These are phyloP conservation scores for Pythium chondricola DNA, from an alignment of 352 stramenopile species.

Conservation along the genomic window DNA sequence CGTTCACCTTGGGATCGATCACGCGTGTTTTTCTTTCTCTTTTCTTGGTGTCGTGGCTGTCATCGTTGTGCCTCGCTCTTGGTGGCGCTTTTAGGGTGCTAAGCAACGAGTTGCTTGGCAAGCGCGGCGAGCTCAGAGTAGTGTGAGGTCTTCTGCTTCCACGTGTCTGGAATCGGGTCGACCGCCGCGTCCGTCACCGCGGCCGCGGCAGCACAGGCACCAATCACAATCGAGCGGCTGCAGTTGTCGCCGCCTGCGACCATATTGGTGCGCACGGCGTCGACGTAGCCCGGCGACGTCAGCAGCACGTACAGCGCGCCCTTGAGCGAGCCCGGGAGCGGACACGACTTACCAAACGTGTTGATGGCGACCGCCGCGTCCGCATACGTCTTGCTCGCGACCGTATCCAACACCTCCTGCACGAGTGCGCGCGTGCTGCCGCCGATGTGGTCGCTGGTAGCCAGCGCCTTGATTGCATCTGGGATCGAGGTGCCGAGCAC, in stretches of 20 bases:
- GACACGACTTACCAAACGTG: slow-evolving; percentile 54
- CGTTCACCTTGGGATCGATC: too few relatives aligned
- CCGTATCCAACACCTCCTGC: slow-evolving; percentile 40
- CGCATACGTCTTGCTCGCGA: slow-evolving; percentile 30
- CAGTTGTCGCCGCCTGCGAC: slow-evolving; percentile 63
- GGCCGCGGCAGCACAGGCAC: slow-evolving; percentile 37
- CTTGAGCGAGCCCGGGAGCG: slow-evolving; percentile 47
- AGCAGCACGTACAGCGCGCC: slow-evolving; percentile 55
- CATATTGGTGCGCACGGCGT: slow-evolving; percentile 50
- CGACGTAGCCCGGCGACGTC: slow-evolving; percentile 32
- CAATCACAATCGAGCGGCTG: slow-evolving; percentile 58
- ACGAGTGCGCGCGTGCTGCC: slow-evolving; percentile 24
- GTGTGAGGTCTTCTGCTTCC: slow-evolving; percentile 44
- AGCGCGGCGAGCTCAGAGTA: slow-evolving; percentile 32
- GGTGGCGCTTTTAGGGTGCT: too few relatives aligned
- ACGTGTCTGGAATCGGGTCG: slow-evolving; percentile 29
- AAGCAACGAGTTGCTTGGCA: slow-evolving; percentile 37
- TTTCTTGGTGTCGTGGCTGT: too few relatives aligned
- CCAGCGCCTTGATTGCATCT: slow-evolving; percentile 32
- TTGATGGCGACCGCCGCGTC: slow-evolving; percentile 38
- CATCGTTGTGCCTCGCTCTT: too few relatives aligned
- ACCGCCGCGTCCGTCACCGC: slow-evolving; percentile 7
- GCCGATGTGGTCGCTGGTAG: slow-evolving; percentile 29
- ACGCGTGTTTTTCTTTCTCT: too few relatives aligned
- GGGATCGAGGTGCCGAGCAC: slow-evolving; percentile 26